Percentiles rank a stretch among this genome's conserved stretches.
Evolutionary conservation across 2,329 filamentous ascomycete genomes (phyloP).

Genomic region (Myriosclerotinia curreyana): DNA sequence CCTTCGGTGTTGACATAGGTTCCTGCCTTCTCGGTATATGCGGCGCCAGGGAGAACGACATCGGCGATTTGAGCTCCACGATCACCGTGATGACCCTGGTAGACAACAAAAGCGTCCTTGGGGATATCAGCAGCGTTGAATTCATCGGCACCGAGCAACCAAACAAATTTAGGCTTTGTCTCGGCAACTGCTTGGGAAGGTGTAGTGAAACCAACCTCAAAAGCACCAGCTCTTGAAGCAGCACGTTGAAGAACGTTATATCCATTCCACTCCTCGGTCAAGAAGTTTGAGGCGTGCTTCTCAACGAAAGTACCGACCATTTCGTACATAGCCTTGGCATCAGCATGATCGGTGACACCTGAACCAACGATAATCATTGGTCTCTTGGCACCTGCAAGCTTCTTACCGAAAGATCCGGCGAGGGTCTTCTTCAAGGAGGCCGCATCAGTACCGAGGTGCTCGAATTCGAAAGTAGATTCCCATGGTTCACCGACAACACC

Average conservation of each 20-base stretch:
- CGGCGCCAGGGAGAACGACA: constrained; percentile 86
- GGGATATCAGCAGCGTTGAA: constrained; percentile 81
- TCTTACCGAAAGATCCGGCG: constrained; percentile 86
- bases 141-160: constrained; percentile 95
- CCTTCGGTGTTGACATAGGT: constrained; percentile 99
- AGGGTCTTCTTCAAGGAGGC: constrained; percentile 81
- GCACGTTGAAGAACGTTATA: constrained; percentile 96
- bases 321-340: constrained; percentile 92
- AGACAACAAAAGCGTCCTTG: constrained; percentile 93
- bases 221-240: constrained; percentile 88
- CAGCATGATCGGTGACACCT: constrained; percentile 83
- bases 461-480: constrained; percentile 92
- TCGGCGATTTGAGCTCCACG: constrained; percentile 89
- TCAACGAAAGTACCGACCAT: constrained; percentile 86
- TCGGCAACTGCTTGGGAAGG: constrained; percentile 78
- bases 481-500: constrained; percentile 88
- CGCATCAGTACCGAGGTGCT: constrained; percentile 80
- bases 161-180: constrained; percentile 90
- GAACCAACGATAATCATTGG: constrained; percentile 98
- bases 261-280: constrained; percentile 89
- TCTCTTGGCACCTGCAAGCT: constrained; percentile 78
- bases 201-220: constrained; percentile 90
- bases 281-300: constrained; percentile 86
- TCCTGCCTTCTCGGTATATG: constrained; percentile 94
- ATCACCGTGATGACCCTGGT: constrained; percentile 98